A percentile compares a stretch with the other conserved stretches of the same genome.
These are phyloP conservation scores for Morella rubra DNA, from an alignment of 306 rosid genomes.

Conservation along the genomic window DNA sequence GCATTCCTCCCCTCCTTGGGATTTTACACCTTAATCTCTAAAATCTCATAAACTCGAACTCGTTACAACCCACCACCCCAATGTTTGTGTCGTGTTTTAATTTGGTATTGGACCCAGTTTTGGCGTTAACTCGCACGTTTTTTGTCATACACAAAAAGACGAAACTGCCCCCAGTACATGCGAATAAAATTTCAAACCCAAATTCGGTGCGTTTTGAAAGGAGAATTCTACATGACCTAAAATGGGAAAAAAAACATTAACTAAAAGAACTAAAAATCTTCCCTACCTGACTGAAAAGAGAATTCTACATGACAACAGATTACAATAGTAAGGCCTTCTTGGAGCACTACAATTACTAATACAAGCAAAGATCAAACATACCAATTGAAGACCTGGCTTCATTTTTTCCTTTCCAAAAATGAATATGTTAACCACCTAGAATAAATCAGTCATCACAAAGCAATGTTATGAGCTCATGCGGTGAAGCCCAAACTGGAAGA, in stretches of 20 bases:
- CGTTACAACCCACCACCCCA: too few relatives aligned
- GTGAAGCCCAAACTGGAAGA: conserved; percentile 73
- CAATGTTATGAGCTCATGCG: conserved; percentile 51
- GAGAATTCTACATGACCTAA: too few relatives aligned
- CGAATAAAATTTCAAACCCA: too few relatives aligned
- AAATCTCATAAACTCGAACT: too few relatives aligned
- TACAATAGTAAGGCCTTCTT: conserved; percentile 19
- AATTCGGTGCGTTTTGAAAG: too few relatives aligned
- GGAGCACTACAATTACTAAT: conserved; percentile 29
- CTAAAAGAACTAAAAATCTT: conserved; percentile 22
- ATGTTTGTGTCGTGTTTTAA: too few relatives aligned
- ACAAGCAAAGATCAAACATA: conserved; percentile 20
- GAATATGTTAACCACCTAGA: conserved; percentile 21
- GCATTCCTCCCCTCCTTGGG: too few relatives aligned
- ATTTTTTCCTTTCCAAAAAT: conserved; percentile 20
- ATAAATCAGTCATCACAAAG: conserved; percentile 48
- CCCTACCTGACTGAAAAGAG: conserved; percentile 31
- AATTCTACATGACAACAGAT: conserved; percentile 34
- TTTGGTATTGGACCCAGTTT: too few relatives aligned
- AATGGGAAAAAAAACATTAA: conserved; percentile 30
- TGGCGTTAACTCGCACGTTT: too few relatives aligned
- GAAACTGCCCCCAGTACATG: too few relatives aligned
- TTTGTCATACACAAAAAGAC: too few relatives aligned
- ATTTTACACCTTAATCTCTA: too few relatives aligned
- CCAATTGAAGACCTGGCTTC: conserved; percentile 22